Conservation (phyloP, 768 basidiomycete genomes). For the Favolaschia claudopus region DNA sequence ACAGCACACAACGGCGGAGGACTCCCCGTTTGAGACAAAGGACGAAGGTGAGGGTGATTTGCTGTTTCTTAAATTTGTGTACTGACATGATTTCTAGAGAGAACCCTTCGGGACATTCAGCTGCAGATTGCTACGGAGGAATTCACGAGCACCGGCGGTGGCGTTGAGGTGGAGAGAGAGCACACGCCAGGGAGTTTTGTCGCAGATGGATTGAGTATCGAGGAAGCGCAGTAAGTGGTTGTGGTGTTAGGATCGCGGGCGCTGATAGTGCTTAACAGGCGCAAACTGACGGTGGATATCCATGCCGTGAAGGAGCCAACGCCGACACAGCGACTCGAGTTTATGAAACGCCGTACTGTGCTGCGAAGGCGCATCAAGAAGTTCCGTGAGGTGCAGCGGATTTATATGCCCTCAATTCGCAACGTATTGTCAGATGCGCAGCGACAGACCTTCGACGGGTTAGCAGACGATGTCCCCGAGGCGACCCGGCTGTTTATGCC, state of each 20-base stretch:
- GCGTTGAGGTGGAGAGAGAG: background rate
- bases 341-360: background rate
- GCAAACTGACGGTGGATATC: background rate
- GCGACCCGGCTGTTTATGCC: background rate
- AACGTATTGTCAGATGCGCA: background rate
- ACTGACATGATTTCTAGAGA: background rate
- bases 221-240: background rate
- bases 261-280: background rate
- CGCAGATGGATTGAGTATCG: background rate
- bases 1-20: background rate
- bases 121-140: slow-evolving; percentile 2
- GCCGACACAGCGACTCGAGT: background rate
- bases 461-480: background rate
- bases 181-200: slow-evolving; percentile 6
- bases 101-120: background rate
- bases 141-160: background rate
- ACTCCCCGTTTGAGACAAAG: background rate
- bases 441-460: background rate
- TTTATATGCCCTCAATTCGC: background rate
- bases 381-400: background rate
- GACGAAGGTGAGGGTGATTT: background rate
- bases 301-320: background rate
- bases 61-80: background rate
- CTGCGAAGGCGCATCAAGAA: background rate
- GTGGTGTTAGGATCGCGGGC: too few relatives aligned